Conservation (phyloP, 2,329 filamentous ascomycete species). For the Apiospora malaysiana region DNA sequence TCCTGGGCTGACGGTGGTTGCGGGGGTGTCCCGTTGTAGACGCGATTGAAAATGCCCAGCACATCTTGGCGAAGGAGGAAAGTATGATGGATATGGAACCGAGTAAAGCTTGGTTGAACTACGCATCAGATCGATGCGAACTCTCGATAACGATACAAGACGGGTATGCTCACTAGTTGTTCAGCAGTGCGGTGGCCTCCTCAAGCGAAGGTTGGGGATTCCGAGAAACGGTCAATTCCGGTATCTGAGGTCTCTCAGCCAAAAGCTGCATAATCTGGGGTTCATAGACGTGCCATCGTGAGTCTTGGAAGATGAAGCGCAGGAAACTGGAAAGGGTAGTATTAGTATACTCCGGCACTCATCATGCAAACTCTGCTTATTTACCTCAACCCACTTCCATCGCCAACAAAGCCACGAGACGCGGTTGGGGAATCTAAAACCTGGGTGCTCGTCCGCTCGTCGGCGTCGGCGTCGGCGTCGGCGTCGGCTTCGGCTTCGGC, state of each 20-base stretch:
- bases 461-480: neutral
- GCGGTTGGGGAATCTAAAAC: slow-evolving; percentile 27
- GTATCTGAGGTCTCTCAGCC: slow-evolving; percentile 25
- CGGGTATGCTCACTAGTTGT: slow-evolving; percentile 26
- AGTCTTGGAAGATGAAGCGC: slow-evolving; percentile 27
- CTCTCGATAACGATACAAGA: neutral
- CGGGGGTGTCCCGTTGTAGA: slow-evolving; percentile 28
- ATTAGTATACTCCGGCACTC: neutral
- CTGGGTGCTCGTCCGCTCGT: neutral
- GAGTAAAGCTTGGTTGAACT: slow-evolving; percentile 25
- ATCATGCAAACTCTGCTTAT: neutral
- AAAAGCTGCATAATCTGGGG: slow-evolving; percentile 15
- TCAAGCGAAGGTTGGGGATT: slow-evolving; percentile 24
- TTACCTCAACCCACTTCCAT: slow-evolving; percentile 28
- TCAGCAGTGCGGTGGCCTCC: slow-evolving; percentile 26
- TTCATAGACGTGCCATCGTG: slow-evolving; percentile 24
- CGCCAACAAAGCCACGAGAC: slow-evolving; percentile 16
- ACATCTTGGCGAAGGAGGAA: slow-evolving; percentile 37
- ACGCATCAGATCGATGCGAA: neutral
- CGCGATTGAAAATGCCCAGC: slow-evolving; percentile 26
- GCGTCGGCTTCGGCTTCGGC: neutral
- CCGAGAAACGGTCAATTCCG: slow-evolving; percentile 24
- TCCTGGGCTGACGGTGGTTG: slow-evolving; percentile 35
- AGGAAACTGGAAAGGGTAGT: neutral
- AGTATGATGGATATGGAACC: slow-evolving; percentile 35